phyloP scores from a whole-genome alignment of 2,329 filamentous ascomycete species.

The Pseudogymnoascus sp. region DNA sequence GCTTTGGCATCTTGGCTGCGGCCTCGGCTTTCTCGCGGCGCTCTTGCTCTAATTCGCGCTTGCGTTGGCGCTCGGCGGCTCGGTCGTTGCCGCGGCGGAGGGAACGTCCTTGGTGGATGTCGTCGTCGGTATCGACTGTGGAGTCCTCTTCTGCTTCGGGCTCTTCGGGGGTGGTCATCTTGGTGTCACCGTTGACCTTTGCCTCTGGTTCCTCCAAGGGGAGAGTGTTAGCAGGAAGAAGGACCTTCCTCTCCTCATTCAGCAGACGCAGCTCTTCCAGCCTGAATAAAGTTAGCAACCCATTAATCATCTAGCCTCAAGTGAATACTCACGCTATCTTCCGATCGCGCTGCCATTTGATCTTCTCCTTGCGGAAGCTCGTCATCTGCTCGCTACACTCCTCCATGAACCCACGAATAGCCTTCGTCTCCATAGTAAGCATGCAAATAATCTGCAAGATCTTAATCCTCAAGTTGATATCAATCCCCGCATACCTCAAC shows the following conservation, averaged over 20 bases:
- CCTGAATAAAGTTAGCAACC: slow-evolving; percentile 35
- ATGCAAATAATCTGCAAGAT: slow-evolving; percentile 79
- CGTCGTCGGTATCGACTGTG: slow-evolving; percentile 63
- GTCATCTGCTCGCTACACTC: slow-evolving; percentile 94
- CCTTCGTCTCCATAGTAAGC: slow-evolving; percentile 77
- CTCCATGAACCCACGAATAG: slow-evolving; percentile 80
- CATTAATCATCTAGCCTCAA: not conserved
- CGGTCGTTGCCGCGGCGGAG: slow-evolving; percentile 58
- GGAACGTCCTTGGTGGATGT: slow-evolving; percentile 45
- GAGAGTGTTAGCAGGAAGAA: slow-evolving; percentile 64
- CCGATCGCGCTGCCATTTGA: slow-evolving; percentile 76
- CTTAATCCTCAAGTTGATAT: slow-evolving; percentile 74
- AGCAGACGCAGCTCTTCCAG: slow-evolving; percentile 62
- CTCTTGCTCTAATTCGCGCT: slow-evolving; percentile 65
- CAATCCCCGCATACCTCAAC: slow-evolving; percentile 62
- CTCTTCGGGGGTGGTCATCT: slow-evolving; percentile 56
- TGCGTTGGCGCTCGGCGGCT: slow-evolving; percentile 63
- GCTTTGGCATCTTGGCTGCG: slow-evolving; percentile 56
- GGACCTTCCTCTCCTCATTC: slow-evolving; percentile 64
- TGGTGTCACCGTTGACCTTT: slow-evolving; percentile 45
- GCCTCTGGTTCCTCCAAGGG: slow-evolving; percentile 47
- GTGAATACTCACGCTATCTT: slow-evolving; percentile 48
- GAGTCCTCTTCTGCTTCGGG: slow-evolving; percentile 48
- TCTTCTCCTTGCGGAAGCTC: slow-evolving; percentile 87
- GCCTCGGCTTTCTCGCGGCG: slow-evolving; percentile 51